Base-by-base conservation (phyloP, 1,284 basidiomycete genomes). In the Stygiomarasmius scandens region DNA sequence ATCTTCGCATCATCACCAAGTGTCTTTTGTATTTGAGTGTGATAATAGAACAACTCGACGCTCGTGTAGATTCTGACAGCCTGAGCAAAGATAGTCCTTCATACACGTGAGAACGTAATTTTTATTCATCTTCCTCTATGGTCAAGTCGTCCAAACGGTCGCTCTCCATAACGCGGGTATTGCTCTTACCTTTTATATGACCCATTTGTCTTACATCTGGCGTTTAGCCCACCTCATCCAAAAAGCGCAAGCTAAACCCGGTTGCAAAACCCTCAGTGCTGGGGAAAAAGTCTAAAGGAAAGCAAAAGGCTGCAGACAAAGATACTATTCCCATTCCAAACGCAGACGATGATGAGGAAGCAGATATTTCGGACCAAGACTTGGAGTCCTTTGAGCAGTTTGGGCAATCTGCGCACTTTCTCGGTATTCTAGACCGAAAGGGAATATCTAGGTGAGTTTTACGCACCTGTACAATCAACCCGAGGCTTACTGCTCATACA, bases 381-480 rank as follows among this genome's bases (percentile, higher is more conserved):
- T 67, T 85, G 36, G 80, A 79, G 20, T 68, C 90, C 52, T 67
- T 91, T 19, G 75, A 82, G 54, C 79, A 87, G 61, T 86, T 84
- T 64, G 82, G 85, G 8, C 75, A 75, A 32, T 77, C 80, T 1
- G 74, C 78, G 47, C 71, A 76, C 16, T 94, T 94, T 70, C 69
- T 93, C 48, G 73, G 77, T 25, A 72, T 71, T 38, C 72, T 93
- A 51, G 90, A 93, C 70, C 78, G 80, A 59, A 85, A 82, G 62
- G 87, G 83, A 16, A 90, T 94, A 57, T 77, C 89, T 58, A 83
- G 86, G 91, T 89, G 67, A 55, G 82, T 67, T 52, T 2, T 14
- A 20, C 3, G 9, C 54, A 20, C 44, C n/a, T 47, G 46, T 38
- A 24, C 47, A 41, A 41, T 25, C 36, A n/a, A 49, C n/a, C 47